Evolutionary conservation across 257 asterid species (phyloP).

Genomic region (Solanum rostratum): DNA sequence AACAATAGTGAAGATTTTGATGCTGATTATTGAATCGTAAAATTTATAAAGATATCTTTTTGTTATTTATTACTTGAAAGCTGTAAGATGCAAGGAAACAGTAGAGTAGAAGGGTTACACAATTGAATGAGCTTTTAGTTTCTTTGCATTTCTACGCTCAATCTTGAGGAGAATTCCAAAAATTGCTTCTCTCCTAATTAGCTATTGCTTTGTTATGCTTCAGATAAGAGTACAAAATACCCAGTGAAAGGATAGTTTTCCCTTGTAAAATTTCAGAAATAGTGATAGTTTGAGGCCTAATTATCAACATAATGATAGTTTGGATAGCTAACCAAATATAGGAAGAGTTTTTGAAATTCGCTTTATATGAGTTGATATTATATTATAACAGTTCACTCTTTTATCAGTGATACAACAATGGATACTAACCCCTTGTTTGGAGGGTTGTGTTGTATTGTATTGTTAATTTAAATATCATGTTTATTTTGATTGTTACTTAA

Average conservation of each 20-base stretch:
- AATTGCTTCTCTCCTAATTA: not conserved
- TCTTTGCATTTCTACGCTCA: not conserved
- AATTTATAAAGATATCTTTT: not conserved
- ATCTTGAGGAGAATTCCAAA: not conserved
- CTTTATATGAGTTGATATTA: not conserved
- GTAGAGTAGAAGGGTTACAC: not conserved
- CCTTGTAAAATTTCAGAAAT: not conserved
- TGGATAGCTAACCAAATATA: not conserved
- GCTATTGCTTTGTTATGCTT: not conserved
- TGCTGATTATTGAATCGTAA: not conserved
- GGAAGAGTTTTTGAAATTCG: not conserved
- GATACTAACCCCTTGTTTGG: too few species aligned
- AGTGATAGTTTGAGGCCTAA: not conserved
- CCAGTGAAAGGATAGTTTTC: not conserved
- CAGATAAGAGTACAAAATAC: not conserved
- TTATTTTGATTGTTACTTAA: too few species aligned
- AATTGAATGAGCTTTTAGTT: not conserved
- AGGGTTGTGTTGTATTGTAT: too few species aligned
- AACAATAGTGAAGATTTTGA: slow-evolving; percentile 3
- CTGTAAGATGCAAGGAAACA: not conserved
- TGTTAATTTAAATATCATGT: too few species aligned
- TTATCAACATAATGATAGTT: not conserved
- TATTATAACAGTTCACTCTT: not conserved
- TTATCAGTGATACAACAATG: not conserved
- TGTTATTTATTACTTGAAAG: not conserved